Evolutionary conservation across 2,329 filamentous ascomycete genomes (phyloP), one percentile per base, ranked within the genome.

Genomic region (Diaporthe caulivora): DNA sequence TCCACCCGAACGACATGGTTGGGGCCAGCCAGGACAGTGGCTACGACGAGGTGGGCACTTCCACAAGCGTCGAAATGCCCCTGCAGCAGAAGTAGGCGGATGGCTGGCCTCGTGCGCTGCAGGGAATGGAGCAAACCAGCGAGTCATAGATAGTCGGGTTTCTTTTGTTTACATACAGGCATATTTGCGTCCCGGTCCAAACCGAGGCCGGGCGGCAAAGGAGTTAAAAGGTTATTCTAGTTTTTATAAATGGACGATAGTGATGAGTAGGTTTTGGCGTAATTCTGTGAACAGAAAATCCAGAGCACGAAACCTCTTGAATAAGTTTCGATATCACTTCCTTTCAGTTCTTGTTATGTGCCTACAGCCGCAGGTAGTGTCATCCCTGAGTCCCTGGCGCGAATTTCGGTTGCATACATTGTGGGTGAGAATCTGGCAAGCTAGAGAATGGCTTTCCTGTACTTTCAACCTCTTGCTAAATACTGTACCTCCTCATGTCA

Each of bases 1-100:
- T 74, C 64, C 55, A 71, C 55, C 68, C 68, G 29, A 34, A 53
- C n/a, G 55, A 71, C 55, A 42, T 71, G 31, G 26, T 17, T 10
- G 47, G 31, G 31, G 29, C 13, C 21, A 10, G 7, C 15, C 21
- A 10, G 11, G 68, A 42, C 3, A 24, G 18, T 8, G 44, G 17
- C 10, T 62, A n/a, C 11, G 26, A 60, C n/a, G 55, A 70, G 68
- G 55, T 51, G 31, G 42, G 44, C n/a, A 60, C 68, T 15, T 42
- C 40, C 40, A 51, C 64, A 24, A 72, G 26, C n/a, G 44, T 72
- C 49, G 64, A 72, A 53, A 31, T 70, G 53, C 26, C 53, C 24
- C 26, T 68, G 47, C 47, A 15, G 47, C 68, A 26, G 31, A 71
- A 71, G 34, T 60, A 51, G 44, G 29, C 34, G 6, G 18, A 31